phyloP scores from a whole-genome alignment of 169 alveolate genomes.

The Eimeria falciformis region DNA sequence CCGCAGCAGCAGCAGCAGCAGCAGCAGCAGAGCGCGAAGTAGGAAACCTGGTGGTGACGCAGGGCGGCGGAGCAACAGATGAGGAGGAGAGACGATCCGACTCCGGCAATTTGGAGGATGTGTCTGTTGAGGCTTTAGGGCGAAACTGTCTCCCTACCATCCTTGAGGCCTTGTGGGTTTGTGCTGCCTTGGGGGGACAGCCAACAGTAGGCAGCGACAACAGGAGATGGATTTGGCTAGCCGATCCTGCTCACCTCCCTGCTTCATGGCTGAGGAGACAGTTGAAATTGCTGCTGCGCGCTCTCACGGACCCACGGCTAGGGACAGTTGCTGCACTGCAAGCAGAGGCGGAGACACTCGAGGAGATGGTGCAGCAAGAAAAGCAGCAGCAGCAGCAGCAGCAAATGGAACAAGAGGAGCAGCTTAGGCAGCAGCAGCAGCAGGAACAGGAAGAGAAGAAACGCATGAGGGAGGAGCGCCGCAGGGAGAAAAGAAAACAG shows the following conservation, averaged over 20 bases:
- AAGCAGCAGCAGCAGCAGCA: slow-evolving; percentile 57
- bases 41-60: slow-evolving; percentile 16
- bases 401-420: neutral
- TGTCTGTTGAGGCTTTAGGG: neutral
- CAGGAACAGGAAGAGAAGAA: slow-evolving; percentile 8
- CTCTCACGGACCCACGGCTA: slow-evolving; percentile 18
- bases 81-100: neutral
- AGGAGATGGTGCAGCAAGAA: slow-evolving; percentile 44
- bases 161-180: slow-evolving; percentile 58
- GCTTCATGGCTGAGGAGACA: slow-evolving; percentile 63
- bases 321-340: slow-evolving; percentile 46
- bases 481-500: neutral
- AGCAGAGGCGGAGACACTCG: slow-evolving; percentile 34
- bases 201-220: slow-evolving; percentile 39
- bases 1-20: slow-evolving; percentile 46
- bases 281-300: slow-evolving; percentile 35
- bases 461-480: neutral
- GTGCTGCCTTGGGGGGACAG: slow-evolving; percentile 74
- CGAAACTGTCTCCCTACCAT: slow-evolving; percentile 39
- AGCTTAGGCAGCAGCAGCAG: neutral
- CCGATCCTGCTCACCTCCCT: slow-evolving; percentile 1
- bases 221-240: slow-evolving; percentile 49
- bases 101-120: neutral
- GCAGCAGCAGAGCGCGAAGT: slow-evolving; percentile 37
- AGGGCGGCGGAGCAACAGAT: slow-evolving; percentile 3